These are phyloP conservation scores for Kalmusia sp. DNA, from an alignment of 2,329 filamentous ascomycete genomes.

Conservation along the genomic window DNA sequence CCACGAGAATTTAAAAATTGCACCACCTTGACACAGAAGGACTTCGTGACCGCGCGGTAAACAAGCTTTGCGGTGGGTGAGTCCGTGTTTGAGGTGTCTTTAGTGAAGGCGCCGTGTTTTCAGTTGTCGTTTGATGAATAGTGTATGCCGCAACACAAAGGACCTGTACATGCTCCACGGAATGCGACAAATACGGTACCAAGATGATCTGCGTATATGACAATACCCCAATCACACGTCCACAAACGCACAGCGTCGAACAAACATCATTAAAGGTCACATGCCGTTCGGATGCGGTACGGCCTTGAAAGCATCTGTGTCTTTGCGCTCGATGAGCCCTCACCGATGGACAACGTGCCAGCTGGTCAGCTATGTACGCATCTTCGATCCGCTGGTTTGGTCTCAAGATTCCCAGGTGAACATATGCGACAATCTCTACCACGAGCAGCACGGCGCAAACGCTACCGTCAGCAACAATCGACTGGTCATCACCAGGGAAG, in stretches of 20 bases:
- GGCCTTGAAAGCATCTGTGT: neutral
- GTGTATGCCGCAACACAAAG: too few relatives aligned
- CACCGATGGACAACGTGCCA: neutral
- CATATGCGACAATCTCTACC: neutral
- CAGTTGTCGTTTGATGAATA: too few relatives aligned
- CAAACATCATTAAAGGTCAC: neutral
- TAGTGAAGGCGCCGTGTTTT: too few relatives aligned
- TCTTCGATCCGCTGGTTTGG: neutral
- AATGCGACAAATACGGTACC: neutral
- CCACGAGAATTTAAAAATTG: too few relatives aligned
- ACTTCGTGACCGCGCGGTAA: too few relatives aligned
- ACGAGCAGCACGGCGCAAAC: neutral
- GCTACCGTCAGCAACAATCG: neutral
- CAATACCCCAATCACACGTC: neutral
- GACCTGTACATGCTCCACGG: too few relatives aligned
- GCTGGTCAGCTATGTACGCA: neutral
- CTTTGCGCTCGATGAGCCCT: neutral
- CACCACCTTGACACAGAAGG: too few relatives aligned
- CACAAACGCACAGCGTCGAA: neutral
- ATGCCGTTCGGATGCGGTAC: neutral
- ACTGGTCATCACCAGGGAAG: neutral
- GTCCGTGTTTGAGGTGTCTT: too few relatives aligned
- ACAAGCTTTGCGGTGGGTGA: too few relatives aligned
- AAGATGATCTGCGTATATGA: too few relatives aligned
- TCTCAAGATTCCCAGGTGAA: neutral